phyloP scores from a whole-genome alignment of 2,329 filamentous ascomycete genomes.

The Pseudocercospora musae region DNA sequence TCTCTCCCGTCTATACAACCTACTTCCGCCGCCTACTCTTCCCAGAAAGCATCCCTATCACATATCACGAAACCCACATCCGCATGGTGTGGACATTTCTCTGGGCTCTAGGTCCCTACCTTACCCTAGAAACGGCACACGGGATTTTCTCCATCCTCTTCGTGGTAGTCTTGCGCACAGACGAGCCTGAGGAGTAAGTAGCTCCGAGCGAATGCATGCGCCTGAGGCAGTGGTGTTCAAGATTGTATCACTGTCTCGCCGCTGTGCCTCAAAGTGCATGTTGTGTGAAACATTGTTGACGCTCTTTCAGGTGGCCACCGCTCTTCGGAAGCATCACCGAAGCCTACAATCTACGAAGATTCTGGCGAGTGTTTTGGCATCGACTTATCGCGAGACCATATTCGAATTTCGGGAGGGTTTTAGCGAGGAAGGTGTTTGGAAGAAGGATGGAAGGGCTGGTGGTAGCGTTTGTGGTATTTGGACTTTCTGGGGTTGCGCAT shows the following conservation, averaged over 20 bases:
- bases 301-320: conserved; percentile 16
- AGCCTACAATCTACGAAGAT: conserved; percentile 9
- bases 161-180: conserved; percentile 8
- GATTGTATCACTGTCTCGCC: too few relatives aligned
- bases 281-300: too few relatives aligned
- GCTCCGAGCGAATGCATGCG: too few relatives aligned
- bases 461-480: not conserved
- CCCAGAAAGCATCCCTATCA: too few relatives aligned
- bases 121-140: not conserved
- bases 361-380: conserved; percentile 18
- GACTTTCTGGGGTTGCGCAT: not conserved
- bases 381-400: not conserved
- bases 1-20: not conserved
- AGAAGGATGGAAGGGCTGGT: not conserved
- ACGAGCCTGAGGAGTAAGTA: conserved; percentile 12
- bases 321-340: conserved; percentile 8
- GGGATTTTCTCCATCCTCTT: conserved; percentile 1
- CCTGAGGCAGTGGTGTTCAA: too few relatives aligned
- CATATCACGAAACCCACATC: not conserved
- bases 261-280: too few relatives aligned
- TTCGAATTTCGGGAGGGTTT: not conserved
- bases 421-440: not conserved
- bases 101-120: not conserved
- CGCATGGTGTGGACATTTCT: not conserved
- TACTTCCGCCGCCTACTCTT: not conserved